Evolutionary conservation across 352 stramenopile species (phyloP).

Genomic region (Phytophthora pinifolia): DNA sequence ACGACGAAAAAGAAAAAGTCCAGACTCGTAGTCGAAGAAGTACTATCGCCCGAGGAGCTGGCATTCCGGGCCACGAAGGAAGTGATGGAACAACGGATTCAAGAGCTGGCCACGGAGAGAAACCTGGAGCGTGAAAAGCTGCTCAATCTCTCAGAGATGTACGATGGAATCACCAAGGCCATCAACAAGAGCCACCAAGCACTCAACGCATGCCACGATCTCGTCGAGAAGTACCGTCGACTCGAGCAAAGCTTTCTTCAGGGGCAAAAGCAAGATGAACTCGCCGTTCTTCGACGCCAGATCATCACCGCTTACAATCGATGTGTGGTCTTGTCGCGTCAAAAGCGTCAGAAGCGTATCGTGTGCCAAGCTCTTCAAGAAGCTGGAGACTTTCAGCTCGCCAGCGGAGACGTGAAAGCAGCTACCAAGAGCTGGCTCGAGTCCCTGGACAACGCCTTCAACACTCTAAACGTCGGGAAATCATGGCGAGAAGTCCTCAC

Average conservation of each 20-base stretch:
- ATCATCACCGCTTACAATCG: constrained; percentile 46
- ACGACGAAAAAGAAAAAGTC: constrained; percentile 89
- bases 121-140: constrained; percentile 33
- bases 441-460: constrained; percentile 73
- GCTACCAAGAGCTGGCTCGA: constrained; percentile 76
- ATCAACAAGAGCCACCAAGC: constrained; percentile 70
- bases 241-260: neutral
- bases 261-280: constrained; percentile 1
- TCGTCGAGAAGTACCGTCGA: constrained; percentile 48
- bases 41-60: constrained; percentile 62
- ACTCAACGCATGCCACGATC: constrained; percentile 47
- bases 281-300: constrained; percentile 30
- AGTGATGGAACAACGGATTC: constrained; percentile 43
- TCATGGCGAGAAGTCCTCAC: constrained; percentile 54
- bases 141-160: constrained; percentile 18
- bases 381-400: constrained; percentile 71
- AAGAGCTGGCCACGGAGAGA: constrained; percentile 21
- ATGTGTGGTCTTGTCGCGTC: constrained; percentile 52
- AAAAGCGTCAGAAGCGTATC: constrained; percentile 68
- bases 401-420: constrained; percentile 32
- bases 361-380: constrained; percentile 67
- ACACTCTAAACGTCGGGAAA: constrained; percentile 41
- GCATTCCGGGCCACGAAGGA: constrained; percentile 46
- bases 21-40: constrained; percentile 67
- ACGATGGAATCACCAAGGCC: constrained; percentile 34